Base-by-base conservation (phyloP, 768 basidiomycete species). In the Rhodosporidiobolus sp. region DNA sequence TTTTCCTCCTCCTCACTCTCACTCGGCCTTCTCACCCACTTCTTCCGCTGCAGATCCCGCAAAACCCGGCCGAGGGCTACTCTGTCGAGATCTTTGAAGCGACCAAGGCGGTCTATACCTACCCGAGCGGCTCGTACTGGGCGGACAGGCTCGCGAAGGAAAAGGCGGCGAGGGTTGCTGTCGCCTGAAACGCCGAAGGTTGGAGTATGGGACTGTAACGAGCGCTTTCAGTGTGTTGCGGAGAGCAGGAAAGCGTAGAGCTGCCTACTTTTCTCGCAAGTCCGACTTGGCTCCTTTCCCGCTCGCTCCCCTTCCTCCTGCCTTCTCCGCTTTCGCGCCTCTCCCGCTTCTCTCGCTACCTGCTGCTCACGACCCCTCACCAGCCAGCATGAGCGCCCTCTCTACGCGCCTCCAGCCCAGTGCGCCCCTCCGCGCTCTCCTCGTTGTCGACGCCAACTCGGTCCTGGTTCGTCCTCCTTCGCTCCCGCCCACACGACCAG, bases 81-180 rank as follows among this genome's bases (percentile, higher is more conserved):
- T 93, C 92, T 76, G 94, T 96, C 79, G 90, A 94, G 83, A 94
- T 97, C 88, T 85, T 87, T 79, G 86, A 88, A 74, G 79, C 86
- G 64, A 91, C 90, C 75, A 92, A 95, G 77, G 86, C 86, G 20
- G 87, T 90, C 77, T 97, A 86, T 79, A 87, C 90, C 78, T 97
- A 87, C 87, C 94, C 94, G 12, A 84, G 86, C 75, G 94, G 94
- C 9, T 83, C 86, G 10, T 93, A 93, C 81, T 94, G 92, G 92
- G 35, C 32, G 50, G 26, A 8, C 22, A 24, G 7, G 24, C 3
- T 52, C 50, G 22, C 71, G 2, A 78, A 77, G 63, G 50, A 26
- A n/a, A 52, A n/a, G 50, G 11, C 24, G 24, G 26, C 22, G 50
- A 24, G 5, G 48, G 38, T 7, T 7, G 8, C 14, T 43, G 38